Conservation (phyloP, 495 filamentous ascomycete species). For the Penicillium simplicissimum region DNA sequence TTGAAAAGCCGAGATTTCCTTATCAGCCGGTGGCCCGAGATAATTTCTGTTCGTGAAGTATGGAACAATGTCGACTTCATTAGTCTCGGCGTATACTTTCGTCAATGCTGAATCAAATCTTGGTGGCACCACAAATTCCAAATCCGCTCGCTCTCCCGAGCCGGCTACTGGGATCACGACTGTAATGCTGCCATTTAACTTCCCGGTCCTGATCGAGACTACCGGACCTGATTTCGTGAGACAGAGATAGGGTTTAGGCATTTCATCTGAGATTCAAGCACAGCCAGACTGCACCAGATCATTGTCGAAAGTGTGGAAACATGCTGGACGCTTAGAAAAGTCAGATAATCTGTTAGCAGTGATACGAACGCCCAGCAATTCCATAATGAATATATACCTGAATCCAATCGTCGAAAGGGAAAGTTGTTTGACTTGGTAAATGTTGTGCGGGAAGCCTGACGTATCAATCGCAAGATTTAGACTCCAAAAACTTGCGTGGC, state of each 20-base stretch:
- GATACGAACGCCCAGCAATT: background rate
- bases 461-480: background rate
- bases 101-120: background rate
- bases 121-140: constrained; percentile 16
- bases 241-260: constrained; percentile 13
- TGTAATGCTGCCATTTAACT: constrained; percentile 10
- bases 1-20: constrained; percentile 6
- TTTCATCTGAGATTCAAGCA: constrained; percentile 10
- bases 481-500: background rate
- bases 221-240: constrained; percentile 6
- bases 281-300: constrained; percentile 2
- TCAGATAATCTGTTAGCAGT: background rate
- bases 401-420: background rate
- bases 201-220: background rate
- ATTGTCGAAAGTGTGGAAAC: constrained; percentile 11
- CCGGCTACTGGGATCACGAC: constrained; percentile 17
- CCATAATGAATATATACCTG: background rate
- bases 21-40: background rate
- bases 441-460: background rate
- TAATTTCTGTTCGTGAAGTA: background rate
- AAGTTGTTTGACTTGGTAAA: background rate
- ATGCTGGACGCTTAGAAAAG: constrained; percentile 16
- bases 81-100: constrained; percentile 15
- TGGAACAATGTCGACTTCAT: constrained; percentile 13
- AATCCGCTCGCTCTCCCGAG: constrained; percentile 9